Evolutionary conservation across 1,284 basidiomycete species (phyloP), one percentile per base, ranked within the genome.

Genomic region (Ceratobasidium papillatum): DNA sequence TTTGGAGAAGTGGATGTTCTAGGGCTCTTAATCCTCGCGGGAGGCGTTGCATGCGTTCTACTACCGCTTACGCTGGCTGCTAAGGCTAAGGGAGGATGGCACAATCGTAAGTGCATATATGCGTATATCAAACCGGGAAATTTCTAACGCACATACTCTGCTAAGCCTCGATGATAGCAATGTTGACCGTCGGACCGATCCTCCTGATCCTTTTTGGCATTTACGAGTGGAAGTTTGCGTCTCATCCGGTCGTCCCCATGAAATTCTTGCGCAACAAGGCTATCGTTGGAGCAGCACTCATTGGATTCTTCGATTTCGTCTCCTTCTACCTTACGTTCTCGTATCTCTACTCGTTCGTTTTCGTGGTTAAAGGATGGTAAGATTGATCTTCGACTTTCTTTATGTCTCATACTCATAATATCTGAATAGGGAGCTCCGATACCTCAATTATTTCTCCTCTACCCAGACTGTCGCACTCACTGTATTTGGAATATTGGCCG

Each of bases 231-330:
- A 84, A 82, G 75, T 81, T 83, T 76, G 86, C 89, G 8, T 84
- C 82, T 51, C 82, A 83, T 64, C 89, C 89, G 1, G 85, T 90
- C 59, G 81, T 90, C 38, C 83, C 88, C 12, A 82, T 84, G 43
- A 85, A 88, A 38, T 90, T 91, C 82, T 80, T 90, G 62, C 79
- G 79, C 45, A 91, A 91, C 79, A 82, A 84, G 14, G 87, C 86
- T 45, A 87, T 93, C 34, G 83, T 91, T 30, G 84, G 87, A 32
- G 87, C 90, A 0, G 84, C 87, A 30, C 80, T 89, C 58, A 89
- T 94, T 76, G 90, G 90, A 5, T 90, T 89, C 79, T 87, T 90
- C 75, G 91, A 92, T 80, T 92, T 91, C 78, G 87, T 89, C 68
- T 90, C 89, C 0, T 91, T 87, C 82, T 90, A 87, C 80, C 83